Base-by-base conservation (phyloP, 176 grass and related monocot genomes). In the Guadua angustifolia region DNA sequence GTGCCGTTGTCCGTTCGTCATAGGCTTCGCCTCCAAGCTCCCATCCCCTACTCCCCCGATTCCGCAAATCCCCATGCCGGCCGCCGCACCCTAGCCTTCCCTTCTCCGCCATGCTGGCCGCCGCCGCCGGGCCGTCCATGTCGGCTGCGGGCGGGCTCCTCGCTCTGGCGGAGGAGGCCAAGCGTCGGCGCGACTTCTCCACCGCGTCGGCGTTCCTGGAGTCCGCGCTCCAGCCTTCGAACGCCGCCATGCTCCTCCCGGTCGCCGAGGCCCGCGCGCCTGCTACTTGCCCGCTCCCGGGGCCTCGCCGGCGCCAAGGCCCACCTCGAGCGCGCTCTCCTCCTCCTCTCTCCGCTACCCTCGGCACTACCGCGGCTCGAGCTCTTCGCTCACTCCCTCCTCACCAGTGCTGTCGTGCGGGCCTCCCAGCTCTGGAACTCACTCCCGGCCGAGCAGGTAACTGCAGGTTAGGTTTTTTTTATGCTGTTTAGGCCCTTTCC, bases 271-370 rank as follows among this genome's bases (percentile, higher is more conserved):
- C n/a, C n/a, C n/a, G n/a, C n/a, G n/a, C n/a, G n/a, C n/a, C n/a
- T n/a, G n/a, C n/a, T n/a, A n/a, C n/a, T n/a, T n/a, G n/a, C n/a
- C n/a, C n/a, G n/a, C n/a, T n/a, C n/a, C n/a, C n/a, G n/a, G n/a
- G n/a, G n/a, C n/a, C n/a, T n/a, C n/a, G n/a, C n/a, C n/a, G n/a
- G n/a, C n/a, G n/a, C n/a, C 74, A 98, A 98, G 74, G 75, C 89
- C 1, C 95, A 98, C 76, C 95, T 98, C 36, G 91, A 98, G 82
- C 87, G 91, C 45, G 87, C 93, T 0, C 95, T 95, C 7, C 91
- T 93, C 33, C 73, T 98, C 57, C 91, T 98, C 82, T 86, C 88
- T 64, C 88, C 83, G 9, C 87, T 93, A 42, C 88, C 93, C 18
- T 93, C 91, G 17, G 88, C 93, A 5, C 88, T 92, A 5, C 78